A percentile compares a stretch with the other conserved stretches of the same genome.
Conservation (phyloP, 1,284 basidiomycete species). For the Cryptococcus neoformans region DNA sequence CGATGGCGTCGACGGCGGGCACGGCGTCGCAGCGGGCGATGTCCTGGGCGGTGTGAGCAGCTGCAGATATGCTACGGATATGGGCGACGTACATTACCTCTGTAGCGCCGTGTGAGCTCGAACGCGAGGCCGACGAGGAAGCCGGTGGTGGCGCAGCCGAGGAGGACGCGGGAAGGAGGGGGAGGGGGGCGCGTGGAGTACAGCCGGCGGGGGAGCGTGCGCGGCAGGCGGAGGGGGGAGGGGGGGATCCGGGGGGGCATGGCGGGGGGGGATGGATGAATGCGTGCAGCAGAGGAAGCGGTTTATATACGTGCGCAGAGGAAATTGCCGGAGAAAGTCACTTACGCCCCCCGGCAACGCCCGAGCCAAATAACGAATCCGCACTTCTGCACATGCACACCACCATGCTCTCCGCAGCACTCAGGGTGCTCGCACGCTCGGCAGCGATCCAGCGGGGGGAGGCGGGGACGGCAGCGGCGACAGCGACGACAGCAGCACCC, state of each 20-base stretch:
- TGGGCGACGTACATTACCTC: neutral
- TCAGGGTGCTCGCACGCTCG: constrained; percentile 41
- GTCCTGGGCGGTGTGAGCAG: constrained; percentile 1
- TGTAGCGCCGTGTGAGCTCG: constrained; percentile 11
- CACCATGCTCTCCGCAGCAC: constrained; percentile 28
- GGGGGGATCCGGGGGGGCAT: no score
- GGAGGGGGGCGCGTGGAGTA: no score
- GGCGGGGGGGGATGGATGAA: no score
- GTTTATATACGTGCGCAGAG: no score
- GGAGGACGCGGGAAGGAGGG: neutral
- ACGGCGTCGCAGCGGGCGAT: constrained; percentile 31
- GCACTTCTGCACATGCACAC: no score
- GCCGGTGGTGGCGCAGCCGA: constrained; percentile 10
- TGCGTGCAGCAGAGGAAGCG: no score
- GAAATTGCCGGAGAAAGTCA: no score
- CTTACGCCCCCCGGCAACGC: no score
- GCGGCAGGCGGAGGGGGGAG: no score
- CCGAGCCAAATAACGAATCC: no score
- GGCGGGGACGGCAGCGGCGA: constrained; percentile 17
- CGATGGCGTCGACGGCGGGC: constrained; percentile 28
- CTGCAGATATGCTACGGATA: neutral
- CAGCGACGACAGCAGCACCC: neutral
- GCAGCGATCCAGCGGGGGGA: constrained; percentile 44
- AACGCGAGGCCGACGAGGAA: constrained; percentile 16
- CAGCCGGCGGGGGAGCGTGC: no score